Evolutionary conservation across 140 eudicot genomes (phyloP).

Genomic region (Stevia rebaudiana): DNA sequence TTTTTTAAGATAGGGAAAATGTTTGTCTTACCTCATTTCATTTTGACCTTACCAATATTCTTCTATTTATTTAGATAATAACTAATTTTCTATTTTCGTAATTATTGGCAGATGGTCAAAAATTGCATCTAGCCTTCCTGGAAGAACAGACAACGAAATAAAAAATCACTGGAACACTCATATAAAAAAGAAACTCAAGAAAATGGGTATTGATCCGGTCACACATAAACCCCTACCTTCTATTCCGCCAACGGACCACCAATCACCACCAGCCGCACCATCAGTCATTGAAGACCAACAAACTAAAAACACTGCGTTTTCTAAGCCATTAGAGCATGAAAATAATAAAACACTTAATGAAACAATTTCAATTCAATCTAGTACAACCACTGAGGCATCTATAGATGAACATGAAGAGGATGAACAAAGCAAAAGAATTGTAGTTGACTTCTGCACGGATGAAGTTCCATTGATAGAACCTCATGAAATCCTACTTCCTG

Average conservation of each 20-base stretch:
- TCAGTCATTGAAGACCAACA: background rate
- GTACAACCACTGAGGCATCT: conserved; percentile 22
- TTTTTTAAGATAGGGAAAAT: too few species aligned
- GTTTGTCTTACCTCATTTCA: too few species aligned
- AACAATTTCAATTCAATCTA: conserved; percentile 29
- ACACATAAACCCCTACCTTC: conserved; percentile 69
- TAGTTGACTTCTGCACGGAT: conserved; percentile 48
- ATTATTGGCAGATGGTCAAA: conserved; percentile 65
- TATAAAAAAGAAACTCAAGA: conserved; percentile 71
- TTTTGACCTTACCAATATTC: too few species aligned
- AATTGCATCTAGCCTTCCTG: conserved; percentile 83
- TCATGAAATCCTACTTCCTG: conserved; percentile 48
- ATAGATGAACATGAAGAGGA: conserved; percentile 31
- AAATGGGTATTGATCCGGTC: conserved; percentile 84
- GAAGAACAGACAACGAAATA: conserved; percentile 89
- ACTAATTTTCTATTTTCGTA: background rate
- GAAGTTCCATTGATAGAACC: conserved; percentile 62
- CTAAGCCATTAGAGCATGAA: background rate
- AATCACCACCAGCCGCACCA: conserved; percentile 16
- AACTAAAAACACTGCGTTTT: background rate
- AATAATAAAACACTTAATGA: conserved; percentile 5
- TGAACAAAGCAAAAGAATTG: conserved; percentile 27
- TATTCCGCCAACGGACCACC: background rate
- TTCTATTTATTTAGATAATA: background rate
- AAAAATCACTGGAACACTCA: conserved; percentile 92